Conservation (phyloP, 352 stramenopile genomes). For the Phytophthora palmivora region DNA sequence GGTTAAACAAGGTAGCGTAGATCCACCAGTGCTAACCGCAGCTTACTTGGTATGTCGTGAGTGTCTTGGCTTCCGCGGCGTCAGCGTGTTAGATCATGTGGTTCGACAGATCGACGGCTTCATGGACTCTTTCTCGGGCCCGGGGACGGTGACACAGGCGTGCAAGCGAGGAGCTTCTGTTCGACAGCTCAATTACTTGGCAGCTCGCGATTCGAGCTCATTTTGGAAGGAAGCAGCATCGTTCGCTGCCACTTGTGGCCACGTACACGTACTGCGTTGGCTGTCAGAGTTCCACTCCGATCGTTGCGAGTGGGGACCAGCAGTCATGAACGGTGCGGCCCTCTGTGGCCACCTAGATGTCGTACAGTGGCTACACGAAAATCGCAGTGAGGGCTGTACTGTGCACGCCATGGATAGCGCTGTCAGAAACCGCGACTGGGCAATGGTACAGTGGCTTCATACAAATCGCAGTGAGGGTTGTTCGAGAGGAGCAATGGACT, state of each 20-base stretch:
- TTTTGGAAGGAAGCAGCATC: slow-evolving; percentile 3
- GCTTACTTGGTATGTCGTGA: slow-evolving; percentile 8
- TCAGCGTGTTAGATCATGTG: slow-evolving; percentile 3
- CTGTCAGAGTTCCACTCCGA: slow-evolving; percentile 1
- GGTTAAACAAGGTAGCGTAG: background rate
- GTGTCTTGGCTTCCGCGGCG: background rate
- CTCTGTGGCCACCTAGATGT: slow-evolving; percentile 21
- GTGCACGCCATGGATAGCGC: slow-evolving; percentile 11
- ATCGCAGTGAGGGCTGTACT: slow-evolving; percentile 19
- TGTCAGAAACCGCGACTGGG: slow-evolving; percentile 9
- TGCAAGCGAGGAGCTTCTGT: slow-evolving; percentile 2
- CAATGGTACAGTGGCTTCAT: slow-evolving; percentile 14
- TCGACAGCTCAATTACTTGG: slow-evolving; percentile 1
- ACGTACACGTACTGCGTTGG: background rate
- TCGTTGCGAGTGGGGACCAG: slow-evolving; percentile 1
- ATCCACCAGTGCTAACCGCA: slow-evolving; percentile 2
- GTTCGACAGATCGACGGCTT: slow-evolving; percentile 3
- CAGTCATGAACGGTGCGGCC: slow-evolving; percentile 11
- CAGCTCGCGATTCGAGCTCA: background rate
- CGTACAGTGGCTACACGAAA: slow-evolving; percentile 23
- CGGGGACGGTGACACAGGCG: background rate
- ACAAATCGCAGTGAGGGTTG: slow-evolving; percentile 7
- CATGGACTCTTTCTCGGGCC: slow-evolving; percentile 6
- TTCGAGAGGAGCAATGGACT: slow-evolving; percentile 9
- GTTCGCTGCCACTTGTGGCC: background rate